Conservation (phyloP, 1,139 yeast genomes). For the Hyphopichia buzzinii region DNA sequence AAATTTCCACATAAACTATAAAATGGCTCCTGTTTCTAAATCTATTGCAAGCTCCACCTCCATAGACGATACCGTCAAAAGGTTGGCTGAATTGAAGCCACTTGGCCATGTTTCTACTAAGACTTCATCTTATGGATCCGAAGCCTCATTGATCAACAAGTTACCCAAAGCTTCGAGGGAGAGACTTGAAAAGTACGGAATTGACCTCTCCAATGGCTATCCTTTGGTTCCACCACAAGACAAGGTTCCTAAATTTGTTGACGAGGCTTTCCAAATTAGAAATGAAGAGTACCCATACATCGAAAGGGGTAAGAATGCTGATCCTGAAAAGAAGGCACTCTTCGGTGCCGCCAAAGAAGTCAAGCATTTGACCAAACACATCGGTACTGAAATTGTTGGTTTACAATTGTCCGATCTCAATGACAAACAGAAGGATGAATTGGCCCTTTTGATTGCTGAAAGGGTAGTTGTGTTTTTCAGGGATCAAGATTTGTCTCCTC, state of each 20-base stretch:
- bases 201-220: constrained; percentile 34
- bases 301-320: constrained; percentile 50
- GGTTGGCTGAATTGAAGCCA: constrained; percentile 5
- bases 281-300: constrained; percentile 37
- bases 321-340: constrained; percentile 51
- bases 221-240: constrained; percentile 25
- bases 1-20: no score
- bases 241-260: constrained; percentile 48
- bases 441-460: constrained; percentile 50
- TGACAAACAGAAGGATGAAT: constrained; percentile 46
- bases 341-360: constrained; percentile 54
- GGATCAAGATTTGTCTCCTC: constrained; percentile 42
- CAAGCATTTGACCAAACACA: constrained; percentile 42
- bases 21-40: no score
- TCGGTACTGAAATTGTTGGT: constrained; percentile 48
- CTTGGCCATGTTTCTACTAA: constrained; percentile 1
- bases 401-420: constrained; percentile 39
- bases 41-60: no score
- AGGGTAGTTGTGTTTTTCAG: constrained; percentile 50
- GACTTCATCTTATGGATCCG: background rate
- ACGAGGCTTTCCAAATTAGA: constrained; percentile 49
- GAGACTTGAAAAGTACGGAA: constrained; percentile 27
- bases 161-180: constrained; percentile 16
- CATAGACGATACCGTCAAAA: constrained; percentile 2
- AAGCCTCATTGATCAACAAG: constrained; percentile 13